These are phyloP conservation scores for Cicer bijugum DNA, from an alignment of 306 rosid species.

Conservation along the genomic window DNA sequence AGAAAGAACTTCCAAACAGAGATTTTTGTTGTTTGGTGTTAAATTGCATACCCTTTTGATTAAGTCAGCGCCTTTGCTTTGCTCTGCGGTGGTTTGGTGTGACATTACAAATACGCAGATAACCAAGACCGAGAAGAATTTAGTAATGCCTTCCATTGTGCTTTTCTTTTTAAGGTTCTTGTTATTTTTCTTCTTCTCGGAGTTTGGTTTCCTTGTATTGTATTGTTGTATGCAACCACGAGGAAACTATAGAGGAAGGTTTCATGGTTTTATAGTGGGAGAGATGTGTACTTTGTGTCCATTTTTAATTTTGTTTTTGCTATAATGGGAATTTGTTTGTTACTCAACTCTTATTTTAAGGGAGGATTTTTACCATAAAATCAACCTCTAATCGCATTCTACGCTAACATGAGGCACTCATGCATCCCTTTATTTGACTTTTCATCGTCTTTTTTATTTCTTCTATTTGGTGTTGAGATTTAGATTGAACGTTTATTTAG, in stretches of 20 bases:
- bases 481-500: neutral
- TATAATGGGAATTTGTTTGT: slow-evolving; percentile 22
- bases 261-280: slow-evolving; percentile 5
- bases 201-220: neutral
- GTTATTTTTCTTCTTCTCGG: neutral
- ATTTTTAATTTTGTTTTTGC: neutral
- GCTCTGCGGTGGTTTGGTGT: neutral
- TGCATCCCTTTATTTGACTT: neutral
- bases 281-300: neutral
- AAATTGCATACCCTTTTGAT: slow-evolving; percentile 12
- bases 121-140: slow-evolving; percentile 33
- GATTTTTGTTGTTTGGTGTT: neutral
- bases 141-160: neutral
- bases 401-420: neutral
- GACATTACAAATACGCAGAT: slow-evolving; percentile 1
- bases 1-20: slow-evolving; percentile 12
- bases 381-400: slow-evolving; percentile 14
- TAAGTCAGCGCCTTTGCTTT: neutral
- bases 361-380: neutral
- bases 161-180: too few species aligned
- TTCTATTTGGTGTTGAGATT: neutral
- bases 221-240: slow-evolving; percentile 6
- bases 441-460: neutral
- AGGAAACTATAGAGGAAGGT: neutral
- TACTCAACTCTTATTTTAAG: slow-evolving; percentile 15